A percentile compares a stretch with the other conserved stretches of the same genome.
Evolutionary conservation across 2,329 filamentous ascomycete species (phyloP).

Genomic region (Aspergillus luchuensis): DNA sequence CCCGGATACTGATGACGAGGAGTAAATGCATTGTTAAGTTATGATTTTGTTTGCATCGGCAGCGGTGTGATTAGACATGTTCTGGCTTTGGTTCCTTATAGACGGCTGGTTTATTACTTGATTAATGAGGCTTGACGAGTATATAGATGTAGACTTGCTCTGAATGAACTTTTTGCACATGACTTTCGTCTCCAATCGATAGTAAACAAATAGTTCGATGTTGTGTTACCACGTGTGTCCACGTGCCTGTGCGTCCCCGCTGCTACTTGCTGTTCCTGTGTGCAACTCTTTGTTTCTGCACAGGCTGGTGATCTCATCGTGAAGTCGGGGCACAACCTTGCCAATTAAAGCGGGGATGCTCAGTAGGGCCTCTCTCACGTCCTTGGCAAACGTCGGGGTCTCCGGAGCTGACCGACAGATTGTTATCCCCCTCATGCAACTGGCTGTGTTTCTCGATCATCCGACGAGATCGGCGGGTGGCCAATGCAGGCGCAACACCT

Average conservation of each 20-base stretch:
- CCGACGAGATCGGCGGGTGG: background rate
- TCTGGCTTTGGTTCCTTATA: background rate
- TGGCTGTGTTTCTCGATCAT: background rate
- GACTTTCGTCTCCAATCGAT: background rate
- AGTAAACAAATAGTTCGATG: too few relatives aligned
- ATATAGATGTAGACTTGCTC: constrained; percentile 4
- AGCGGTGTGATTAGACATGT: constrained; percentile 2
- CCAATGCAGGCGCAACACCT: background rate
- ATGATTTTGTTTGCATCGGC: background rate
- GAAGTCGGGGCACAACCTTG: background rate
- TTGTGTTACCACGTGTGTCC: background rate
- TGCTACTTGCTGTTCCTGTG: background rate
- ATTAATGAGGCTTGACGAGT: background rate
- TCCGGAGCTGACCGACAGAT: background rate
- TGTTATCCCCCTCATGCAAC: background rate
- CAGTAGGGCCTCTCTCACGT: background rate
- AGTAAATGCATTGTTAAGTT: constrained; percentile 22
- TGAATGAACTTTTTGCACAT: background rate
- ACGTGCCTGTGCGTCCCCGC: background rate
- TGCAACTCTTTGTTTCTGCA: too few relatives aligned
- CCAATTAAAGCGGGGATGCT: background rate
- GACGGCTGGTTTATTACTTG: background rate
- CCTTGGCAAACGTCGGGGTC: background rate
- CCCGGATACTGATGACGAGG: constrained; percentile 76
- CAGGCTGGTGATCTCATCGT: too few relatives aligned